A percentile compares a stretch with the other conserved stretches of the same genome.
phyloP scores from a whole-genome alignment of 1,139 yeast genomes.

The Yamadazyma dendronema region DNA sequence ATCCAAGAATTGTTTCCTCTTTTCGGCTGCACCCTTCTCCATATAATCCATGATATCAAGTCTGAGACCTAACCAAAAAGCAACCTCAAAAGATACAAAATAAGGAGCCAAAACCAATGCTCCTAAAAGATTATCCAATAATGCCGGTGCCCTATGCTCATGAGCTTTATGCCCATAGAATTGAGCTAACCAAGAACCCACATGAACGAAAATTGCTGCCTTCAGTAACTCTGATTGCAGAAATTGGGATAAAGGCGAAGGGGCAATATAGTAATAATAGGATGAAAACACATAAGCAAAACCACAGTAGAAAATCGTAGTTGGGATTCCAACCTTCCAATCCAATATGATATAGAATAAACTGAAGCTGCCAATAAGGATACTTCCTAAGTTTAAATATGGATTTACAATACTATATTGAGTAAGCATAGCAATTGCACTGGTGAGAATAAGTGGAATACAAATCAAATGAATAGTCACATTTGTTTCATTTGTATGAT shows the following conservation, averaged over 20 bases:
- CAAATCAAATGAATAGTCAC: conserved; percentile 75
- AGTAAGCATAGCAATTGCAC: conserved; percentile 47
- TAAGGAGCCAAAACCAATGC: conserved; percentile 90
- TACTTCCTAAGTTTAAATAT: conserved; percentile 39
- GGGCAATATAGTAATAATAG: conserved; percentile 33
- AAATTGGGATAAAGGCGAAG: conserved; percentile 16
- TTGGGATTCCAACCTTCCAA: conserved; percentile 38
- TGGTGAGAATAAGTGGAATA: conserved; percentile 72
- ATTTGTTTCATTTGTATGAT: conserved; percentile 69
- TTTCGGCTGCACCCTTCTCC: conserved; percentile 49
- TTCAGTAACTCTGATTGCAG: conserved; percentile 15
- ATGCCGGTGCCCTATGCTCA: conserved; percentile 84
- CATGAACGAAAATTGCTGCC: conserved; percentile 41
- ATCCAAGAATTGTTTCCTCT: conserved; percentile 24
- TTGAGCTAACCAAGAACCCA: conserved; percentile 75
- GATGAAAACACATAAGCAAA: conserved; percentile 11
- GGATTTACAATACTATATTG: conserved; percentile 24
- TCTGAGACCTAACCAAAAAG: conserved; percentile 65
- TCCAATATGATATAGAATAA: conserved; percentile 45
- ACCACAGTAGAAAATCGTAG: conserved; percentile 33
- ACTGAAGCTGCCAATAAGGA: conserved; percentile 35
- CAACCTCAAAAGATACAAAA: conserved; percentile 77
- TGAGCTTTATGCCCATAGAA: conserved; percentile 84
- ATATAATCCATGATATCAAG: conserved; percentile 52
- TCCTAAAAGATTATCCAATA: conserved; percentile 77